phyloP scores from a whole-genome alignment of 2,329 filamentous ascomycete genomes.

The Neopestalotiopsis sp. region DNA sequence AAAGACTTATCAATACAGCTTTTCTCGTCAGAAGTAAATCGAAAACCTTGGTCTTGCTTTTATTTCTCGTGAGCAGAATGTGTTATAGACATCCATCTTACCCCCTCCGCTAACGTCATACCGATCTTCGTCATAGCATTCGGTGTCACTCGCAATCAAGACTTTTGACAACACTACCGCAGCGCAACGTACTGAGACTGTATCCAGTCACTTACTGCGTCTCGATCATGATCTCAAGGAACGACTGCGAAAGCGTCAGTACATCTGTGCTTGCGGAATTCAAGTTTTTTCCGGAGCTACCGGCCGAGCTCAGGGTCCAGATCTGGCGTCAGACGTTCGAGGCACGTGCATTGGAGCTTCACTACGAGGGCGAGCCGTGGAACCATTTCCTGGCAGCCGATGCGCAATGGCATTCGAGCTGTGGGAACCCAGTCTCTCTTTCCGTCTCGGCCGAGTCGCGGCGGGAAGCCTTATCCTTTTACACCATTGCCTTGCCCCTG shows the following conservation, averaged over 20 bases:
- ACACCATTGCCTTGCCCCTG: constrained; percentile 34
- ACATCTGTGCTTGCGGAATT: constrained; percentile 24
- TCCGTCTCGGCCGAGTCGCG: constrained; percentile 39
- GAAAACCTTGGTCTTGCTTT: too few species aligned
- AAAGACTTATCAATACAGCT: too few species aligned
- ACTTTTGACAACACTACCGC: too few species aligned
- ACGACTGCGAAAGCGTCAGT: not conserved
- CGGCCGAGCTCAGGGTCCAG: constrained; percentile 40
- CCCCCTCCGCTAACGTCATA: too few species aligned
- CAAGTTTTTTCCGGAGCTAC: constrained; percentile 34
- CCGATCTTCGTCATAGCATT: too few species aligned
- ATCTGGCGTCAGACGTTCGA: constrained; percentile 40
- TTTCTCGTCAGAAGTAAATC: too few species aligned
- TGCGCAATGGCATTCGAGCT: constrained; percentile 36
- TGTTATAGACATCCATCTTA: too few species aligned
- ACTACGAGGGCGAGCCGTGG: constrained; percentile 30
- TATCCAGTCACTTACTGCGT: too few species aligned
- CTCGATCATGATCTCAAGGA: not conserved
- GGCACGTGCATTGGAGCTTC: constrained; percentile 40
- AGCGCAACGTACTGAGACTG: too few species aligned
- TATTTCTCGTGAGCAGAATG: too few species aligned
- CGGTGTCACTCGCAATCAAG: too few species aligned
- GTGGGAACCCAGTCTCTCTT: constrained; percentile 38
- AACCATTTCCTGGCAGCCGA: constrained; percentile 33
- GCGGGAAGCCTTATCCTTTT: constrained; percentile 36